Percentiles rank a stretch among this genome's conserved stretches.
These are phyloP conservation scores for Pseudocercospora macadamiae DNA, from an alignment of 2,329 filamentous ascomycete species.

Conservation along the genomic window DNA sequence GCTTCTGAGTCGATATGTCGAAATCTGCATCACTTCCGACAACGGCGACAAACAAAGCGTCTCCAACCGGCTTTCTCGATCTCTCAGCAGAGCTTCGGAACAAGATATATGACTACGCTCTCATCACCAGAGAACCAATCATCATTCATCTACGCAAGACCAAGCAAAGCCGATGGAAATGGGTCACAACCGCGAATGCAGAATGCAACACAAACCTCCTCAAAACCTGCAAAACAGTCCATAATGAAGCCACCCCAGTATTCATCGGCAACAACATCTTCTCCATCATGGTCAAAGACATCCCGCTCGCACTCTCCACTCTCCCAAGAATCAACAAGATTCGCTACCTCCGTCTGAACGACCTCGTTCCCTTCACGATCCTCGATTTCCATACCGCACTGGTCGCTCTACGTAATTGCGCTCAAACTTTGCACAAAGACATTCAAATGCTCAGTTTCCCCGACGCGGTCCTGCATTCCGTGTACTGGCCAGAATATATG, in stretches of 20 bases:
- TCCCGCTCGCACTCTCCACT: not conserved
- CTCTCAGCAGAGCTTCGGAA: conserved; percentile 11
- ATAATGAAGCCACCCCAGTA: not conserved
- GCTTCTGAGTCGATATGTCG: not conserved
- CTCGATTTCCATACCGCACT: no score
- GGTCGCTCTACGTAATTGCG: no score
- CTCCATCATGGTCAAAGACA: no score
- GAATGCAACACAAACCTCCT: not conserved
- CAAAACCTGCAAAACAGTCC: not conserved
- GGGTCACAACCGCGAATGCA: not conserved
- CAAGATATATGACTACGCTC: conserved; percentile 2
- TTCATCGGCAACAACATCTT: not conserved
- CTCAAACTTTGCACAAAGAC: no score
- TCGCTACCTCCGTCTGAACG: not conserved
- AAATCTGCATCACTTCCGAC: not conserved
- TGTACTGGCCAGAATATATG: no score
- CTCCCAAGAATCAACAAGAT: not conserved
- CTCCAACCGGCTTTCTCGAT: conserved; percentile 6
- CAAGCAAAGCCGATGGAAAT: not conserved
- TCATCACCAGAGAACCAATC: not conserved
- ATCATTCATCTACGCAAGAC: not conserved
- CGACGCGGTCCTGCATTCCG: no score
- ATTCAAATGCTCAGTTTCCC: no score
- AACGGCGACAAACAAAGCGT: not conserved
- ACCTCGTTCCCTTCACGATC: no score